phyloP scores from a whole-genome alignment of 2,329 filamentous ascomycete species.

The Aspergillus phoenicis region DNA sequence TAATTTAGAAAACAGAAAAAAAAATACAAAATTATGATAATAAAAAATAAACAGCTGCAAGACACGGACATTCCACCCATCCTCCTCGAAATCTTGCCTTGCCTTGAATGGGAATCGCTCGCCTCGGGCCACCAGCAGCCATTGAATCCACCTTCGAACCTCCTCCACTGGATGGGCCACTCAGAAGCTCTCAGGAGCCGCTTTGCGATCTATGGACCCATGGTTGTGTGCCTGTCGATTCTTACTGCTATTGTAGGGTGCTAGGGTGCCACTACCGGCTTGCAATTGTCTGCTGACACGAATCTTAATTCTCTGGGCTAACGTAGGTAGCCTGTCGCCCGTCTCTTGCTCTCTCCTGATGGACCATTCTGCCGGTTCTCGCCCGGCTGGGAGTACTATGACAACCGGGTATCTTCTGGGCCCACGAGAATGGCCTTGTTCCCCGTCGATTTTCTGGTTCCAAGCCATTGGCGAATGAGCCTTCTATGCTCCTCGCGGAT shows the following conservation, averaged over 20 bases:
- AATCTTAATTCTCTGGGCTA: slow-evolving; percentile 10
- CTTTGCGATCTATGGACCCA: slow-evolving; percentile 17
- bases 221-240: slow-evolving; percentile 22
- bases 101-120: slow-evolving; percentile 7
- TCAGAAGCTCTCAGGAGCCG: slow-evolving; percentile 2
- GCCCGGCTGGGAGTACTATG: not conserved
- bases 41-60: not conserved
- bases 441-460: not conserved
- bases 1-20: too few species aligned
- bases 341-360: not conserved
- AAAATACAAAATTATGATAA: too few species aligned
- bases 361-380: not conserved
- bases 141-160: not conserved
- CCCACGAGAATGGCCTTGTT: not conserved
- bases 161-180: slow-evolving; percentile 6
- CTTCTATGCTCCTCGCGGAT: slow-evolving; percentile 1
- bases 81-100: not conserved
- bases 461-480: not conserved
- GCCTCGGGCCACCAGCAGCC: slow-evolving; percentile 2
- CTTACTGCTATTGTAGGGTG: slow-evolving; percentile 16
- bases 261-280: slow-evolving; percentile 3
- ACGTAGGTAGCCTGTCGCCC: slow-evolving; percentile 1
- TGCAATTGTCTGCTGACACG: slow-evolving; percentile 13
- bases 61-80: not conserved
- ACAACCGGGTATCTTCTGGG: not conserved